A percentile compares a stretch with the other conserved stretches of the same genome.
phyloP scores from a whole-genome alignment of 129 eudicot species.

The Lonicera japonica region DNA sequence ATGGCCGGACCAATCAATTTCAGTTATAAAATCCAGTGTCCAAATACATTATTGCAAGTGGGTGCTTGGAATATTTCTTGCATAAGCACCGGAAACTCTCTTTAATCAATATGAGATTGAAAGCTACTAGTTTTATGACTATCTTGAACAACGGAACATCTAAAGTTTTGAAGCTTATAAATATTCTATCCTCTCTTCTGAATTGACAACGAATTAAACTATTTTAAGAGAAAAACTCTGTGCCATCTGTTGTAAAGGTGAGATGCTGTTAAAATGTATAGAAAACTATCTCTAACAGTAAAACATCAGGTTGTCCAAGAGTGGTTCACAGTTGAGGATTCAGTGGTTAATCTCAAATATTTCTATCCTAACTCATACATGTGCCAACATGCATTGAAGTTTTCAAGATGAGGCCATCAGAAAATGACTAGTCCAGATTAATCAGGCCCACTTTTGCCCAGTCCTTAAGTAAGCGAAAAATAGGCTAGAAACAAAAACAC shows the following conservation, averaged over 20 bases:
- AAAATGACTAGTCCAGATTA: too few species aligned
- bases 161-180: background rate
- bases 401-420: too few species aligned
- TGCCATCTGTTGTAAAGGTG: background rate
- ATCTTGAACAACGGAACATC: background rate
- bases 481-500: too few species aligned
- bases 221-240: background rate
- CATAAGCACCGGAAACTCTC: constrained; percentile 19
- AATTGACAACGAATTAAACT: background rate
- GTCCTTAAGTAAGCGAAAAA: too few species aligned
- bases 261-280: background rate
- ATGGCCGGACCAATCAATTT: constrained; percentile 8
- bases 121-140: background rate
- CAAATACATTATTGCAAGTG: constrained; percentile 3
- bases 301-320: too few species aligned
- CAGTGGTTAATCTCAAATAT: too few species aligned
- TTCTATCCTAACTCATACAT: too few species aligned
- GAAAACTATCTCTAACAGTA: background rate
- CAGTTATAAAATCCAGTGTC: constrained; percentile 2
- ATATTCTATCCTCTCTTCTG: background rate
- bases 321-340: too few species aligned
- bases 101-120: background rate
- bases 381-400: too few species aligned
- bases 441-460: too few species aligned
- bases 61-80: constrained; percentile 22